phyloP scores from a whole-genome alignment of 2,329 filamentous ascomycete genomes.

The Penicillium sp. region DNA sequence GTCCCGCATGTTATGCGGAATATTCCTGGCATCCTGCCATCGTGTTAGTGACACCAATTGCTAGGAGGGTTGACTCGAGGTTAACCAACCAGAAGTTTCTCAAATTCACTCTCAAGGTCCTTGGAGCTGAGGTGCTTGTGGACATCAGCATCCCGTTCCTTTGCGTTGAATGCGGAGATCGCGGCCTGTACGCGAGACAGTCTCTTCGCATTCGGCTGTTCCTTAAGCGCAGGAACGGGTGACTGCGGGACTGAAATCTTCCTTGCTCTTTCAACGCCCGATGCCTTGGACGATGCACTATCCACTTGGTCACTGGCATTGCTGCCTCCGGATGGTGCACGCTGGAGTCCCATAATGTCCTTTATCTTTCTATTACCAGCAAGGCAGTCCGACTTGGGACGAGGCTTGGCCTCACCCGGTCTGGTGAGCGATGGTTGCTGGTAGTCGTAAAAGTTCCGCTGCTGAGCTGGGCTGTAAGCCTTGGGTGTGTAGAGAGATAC shows the following conservation, averaged over 20 bases:
- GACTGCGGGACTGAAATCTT: slow-evolving; percentile 40
- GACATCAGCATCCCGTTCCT: slow-evolving; percentile 52
- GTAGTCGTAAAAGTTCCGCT: slow-evolving; percentile 63
- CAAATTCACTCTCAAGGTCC: slow-evolving; percentile 65
- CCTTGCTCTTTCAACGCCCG: slow-evolving; percentile 28
- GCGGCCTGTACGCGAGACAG: slow-evolving; percentile 64
- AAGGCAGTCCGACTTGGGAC: slow-evolving; percentile 58
- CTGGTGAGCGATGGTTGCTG: slow-evolving; percentile 52
- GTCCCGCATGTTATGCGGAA: slow-evolving; percentile 88
- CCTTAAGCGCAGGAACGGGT: slow-evolving; percentile 36
- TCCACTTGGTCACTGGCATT: slow-evolving; percentile 14
- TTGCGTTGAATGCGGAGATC: slow-evolving; percentile 65
- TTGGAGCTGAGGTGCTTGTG: slow-evolving; percentile 54
- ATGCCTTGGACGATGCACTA: slow-evolving; percentile 24
- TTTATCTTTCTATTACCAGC: slow-evolving; percentile 47
- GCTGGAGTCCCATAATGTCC: slow-evolving; percentile 37
- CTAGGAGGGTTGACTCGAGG: neutral
- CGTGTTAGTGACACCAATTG: slow-evolving; percentile 11
- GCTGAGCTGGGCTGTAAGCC: slow-evolving; percentile 63
- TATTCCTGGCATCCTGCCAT: slow-evolving; percentile 80
- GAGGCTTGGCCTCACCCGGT: slow-evolving; percentile 45
- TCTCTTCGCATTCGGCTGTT: slow-evolving; percentile 48
- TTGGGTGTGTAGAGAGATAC: slow-evolving; percentile 62
- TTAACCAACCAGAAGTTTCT: slow-evolving; percentile 61
- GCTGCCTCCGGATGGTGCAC: slow-evolving; percentile 32